Evolutionary conservation across 805 yeast genomes (phyloP).

Genomic region (Priceomyces carsonii): DNA sequence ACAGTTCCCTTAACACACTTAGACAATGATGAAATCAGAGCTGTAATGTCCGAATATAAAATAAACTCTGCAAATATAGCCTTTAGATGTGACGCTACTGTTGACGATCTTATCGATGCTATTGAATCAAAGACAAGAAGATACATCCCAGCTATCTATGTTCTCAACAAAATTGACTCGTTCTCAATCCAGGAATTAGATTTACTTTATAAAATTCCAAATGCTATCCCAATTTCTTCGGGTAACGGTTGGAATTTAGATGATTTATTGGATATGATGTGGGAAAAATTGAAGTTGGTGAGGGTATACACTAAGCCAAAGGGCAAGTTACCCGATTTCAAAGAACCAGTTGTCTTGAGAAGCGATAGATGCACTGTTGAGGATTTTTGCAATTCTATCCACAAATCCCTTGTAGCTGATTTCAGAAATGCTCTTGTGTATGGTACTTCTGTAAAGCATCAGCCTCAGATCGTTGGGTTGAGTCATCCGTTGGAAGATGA

Average conservation of each 20-base stretch:
- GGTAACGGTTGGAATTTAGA: constrained; percentile 97
- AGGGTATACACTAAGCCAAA: constrained; percentile 97
- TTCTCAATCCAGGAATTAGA: constrained; percentile 93
- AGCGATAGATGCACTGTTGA: constrained; percentile 81
- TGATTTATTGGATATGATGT: constrained; percentile 91
- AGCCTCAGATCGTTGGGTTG: constrained; percentile 94
- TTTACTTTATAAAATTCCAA: constrained; percentile 85
- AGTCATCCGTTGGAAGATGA: constrained; percentile 86
- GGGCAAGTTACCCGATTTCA: constrained; percentile 90
- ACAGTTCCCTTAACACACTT: constrained; percentile 91
- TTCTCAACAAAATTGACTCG: constrained; percentile 92
- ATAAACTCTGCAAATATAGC: constrained; percentile 96
- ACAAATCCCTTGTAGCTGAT: constrained; percentile 90
- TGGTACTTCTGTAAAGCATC: constrained; percentile 95
- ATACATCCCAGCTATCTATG: constrained; percentile 94
- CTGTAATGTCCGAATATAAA: constrained; percentile 94
- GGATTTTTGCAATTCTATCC: constrained; percentile 96
- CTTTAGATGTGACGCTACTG: constrained; percentile 95
- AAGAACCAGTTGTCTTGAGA: constrained; percentile 91
- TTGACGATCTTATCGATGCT: constrained; percentile 93
- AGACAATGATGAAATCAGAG: constrained; percentile 90
- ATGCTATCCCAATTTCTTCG: constrained; percentile 95
- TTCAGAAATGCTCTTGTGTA: constrained; percentile 91
- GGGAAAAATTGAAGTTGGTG: constrained; percentile 88
- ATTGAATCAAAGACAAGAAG: constrained; percentile 87